Conservation (phyloP, 2,329 filamentous ascomycete species). For the Penicillium sp. region DNA sequence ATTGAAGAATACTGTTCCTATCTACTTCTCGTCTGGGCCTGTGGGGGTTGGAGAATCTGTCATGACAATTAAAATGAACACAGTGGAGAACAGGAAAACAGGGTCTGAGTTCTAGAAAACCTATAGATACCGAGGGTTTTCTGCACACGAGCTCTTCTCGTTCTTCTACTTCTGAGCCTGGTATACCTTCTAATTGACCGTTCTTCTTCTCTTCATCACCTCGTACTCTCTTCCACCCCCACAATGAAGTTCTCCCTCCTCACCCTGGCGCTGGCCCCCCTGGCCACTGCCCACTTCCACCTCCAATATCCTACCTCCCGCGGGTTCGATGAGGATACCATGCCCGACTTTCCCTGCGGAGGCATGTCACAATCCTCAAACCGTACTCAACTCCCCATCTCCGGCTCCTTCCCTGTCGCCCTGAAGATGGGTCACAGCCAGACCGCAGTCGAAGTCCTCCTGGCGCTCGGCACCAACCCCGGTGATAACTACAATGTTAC, state of each 20-base stretch:
- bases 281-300: constrained; percentile 59
- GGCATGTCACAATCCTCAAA: constrained; percentile 50
- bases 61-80: neutral
- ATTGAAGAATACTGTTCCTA: neutral
- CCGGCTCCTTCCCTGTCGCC: constrained; percentile 54
- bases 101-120: neutral
- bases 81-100: neutral
- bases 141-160: neutral
- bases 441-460: constrained; percentile 57
- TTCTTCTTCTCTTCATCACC: neutral
- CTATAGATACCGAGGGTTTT: neutral
- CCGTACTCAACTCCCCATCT: constrained; percentile 55
- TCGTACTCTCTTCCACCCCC: neutral
- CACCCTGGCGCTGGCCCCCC: constrained; percentile 47
- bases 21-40: neutral
- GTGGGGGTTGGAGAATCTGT: neutral
- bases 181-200: neutral
- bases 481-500: constrained; percentile 70
- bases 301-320: constrained; percentile 58
- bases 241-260: constrained; percentile 41
- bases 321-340: constrained; percentile 54
- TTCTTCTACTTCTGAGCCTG: neutral
- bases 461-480: constrained; percentile 57
- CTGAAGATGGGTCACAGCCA: constrained; percentile 57
- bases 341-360: constrained; percentile 55